phyloP scores from a whole-genome alignment of 805 yeast species.

The Starmerella khaoyaiensis region DNA sequence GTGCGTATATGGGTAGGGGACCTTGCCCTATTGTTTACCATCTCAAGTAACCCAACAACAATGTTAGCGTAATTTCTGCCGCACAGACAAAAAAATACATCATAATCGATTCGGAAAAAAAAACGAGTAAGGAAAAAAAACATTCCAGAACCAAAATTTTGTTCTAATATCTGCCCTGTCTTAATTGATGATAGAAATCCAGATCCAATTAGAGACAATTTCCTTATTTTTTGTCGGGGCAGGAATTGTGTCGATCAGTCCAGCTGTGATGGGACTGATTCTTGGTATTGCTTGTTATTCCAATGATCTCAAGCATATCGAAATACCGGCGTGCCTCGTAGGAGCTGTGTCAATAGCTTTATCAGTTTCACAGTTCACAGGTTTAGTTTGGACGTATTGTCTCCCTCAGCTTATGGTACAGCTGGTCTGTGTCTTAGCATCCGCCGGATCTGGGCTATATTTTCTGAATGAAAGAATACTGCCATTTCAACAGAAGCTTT shows the following conservation, averaged over 20 bases:
- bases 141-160: too few species aligned
- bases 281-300: conserved; percentile 13
- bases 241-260: conserved; percentile 4
- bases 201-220: conserved; percentile 22
- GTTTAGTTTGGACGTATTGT: conserved; percentile 10
- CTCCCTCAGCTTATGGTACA: conserved; percentile 2
- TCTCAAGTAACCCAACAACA: not conserved
- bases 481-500: too few species aligned
- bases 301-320: not conserved
- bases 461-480: conserved; percentile 6
- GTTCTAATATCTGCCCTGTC: not conserved
- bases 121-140: too few species aligned
- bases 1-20: too few species aligned
- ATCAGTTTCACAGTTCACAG: conserved; percentile 1
- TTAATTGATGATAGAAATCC: conserved; percentile 19
- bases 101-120: not conserved
- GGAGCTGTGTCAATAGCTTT: conserved; percentile 7
- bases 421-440: not conserved
- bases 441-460: conserved; percentile 16
- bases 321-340: conserved; percentile 13
- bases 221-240: conserved; percentile 19
- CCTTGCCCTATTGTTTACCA: conserved; percentile 10
- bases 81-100: not conserved
- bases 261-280: conserved; percentile 13
- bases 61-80: not conserved